phyloP scores from a whole-genome alignment of 306 rosid species.

The Cicer bijugum region DNA sequence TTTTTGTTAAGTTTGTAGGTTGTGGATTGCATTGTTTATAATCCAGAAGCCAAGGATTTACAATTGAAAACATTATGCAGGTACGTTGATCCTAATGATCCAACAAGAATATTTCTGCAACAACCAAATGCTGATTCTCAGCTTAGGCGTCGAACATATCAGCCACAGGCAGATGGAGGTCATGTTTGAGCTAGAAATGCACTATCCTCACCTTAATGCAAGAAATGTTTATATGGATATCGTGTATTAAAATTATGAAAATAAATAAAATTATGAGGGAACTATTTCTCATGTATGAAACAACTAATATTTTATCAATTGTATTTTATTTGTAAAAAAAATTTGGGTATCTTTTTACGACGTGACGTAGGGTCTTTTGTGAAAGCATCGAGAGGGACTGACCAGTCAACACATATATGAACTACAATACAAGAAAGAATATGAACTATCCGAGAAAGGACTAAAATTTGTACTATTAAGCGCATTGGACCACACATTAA shows the following conservation, averaged over 20 bases:
- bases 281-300: constrained; percentile 30
- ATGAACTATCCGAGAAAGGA: no score
- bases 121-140: constrained; percentile 85
- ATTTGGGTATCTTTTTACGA: background rate
- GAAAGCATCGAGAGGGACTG: background rate
- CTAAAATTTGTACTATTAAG: no score
- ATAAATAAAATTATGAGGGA: constrained; percentile 38
- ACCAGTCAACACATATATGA: no score
- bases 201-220: background rate
- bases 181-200: constrained; percentile 40
- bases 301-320: background rate
- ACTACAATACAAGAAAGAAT: no score
- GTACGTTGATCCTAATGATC: constrained; percentile 96
- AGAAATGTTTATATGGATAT: constrained; percentile 35
- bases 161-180: constrained; percentile 62
- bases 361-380: no score
- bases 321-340: constrained; percentile 15
- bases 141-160: constrained; percentile 92
- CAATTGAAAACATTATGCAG: constrained; percentile 59
- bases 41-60: background rate
- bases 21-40: background rate
- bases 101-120: constrained; percentile 92
- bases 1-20: constrained; percentile 9
- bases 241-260: constrained; percentile 29
- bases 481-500: no score